Evolutionary conservation across 495 filamentous ascomycete genomes (phyloP), one percentile per base, ranked within the genome.

Genomic region (Hypoxylon cercidicola): DNA sequence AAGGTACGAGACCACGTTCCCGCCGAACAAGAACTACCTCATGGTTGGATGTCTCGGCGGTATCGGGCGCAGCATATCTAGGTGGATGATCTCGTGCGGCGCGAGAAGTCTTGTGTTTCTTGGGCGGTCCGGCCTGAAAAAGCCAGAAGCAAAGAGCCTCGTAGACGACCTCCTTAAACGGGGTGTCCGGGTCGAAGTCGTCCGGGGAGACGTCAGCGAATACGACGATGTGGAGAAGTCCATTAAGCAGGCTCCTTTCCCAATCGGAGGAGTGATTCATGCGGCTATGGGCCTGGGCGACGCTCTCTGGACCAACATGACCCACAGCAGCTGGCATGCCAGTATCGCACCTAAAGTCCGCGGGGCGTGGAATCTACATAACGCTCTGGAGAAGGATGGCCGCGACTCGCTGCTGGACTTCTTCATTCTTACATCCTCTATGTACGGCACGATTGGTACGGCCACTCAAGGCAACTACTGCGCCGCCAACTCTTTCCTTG

Each of bases 21-120:
- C 28, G 28, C 78, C 54, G 0, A 51, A 60, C 0, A 68, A 68
- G 44, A 50, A 11, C 48, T 89, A 89, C 60, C 57, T 90, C 8
- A 61, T 90, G 9, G 72, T 85, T 28, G 85, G 87, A 4, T 84
- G 87, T 32, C 78, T 87, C 0, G 85, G 87, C 3, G 88, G 87
- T 2, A 76, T 90, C 0, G 87, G 87, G n/a, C 75, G 81, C 23
- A 78, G 81, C 35, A 73, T 89, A 44, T 72, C 84, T 0, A 75
- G 65, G 7, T 88, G 84, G 85, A 80, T 90, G 77, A 79, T 80
- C 4, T 50, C 73, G 9, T 79, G 82, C 28, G 86, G 87, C 3
- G 88, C 87, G 6, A 73, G 71, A 30, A 74, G 82, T 62, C 70
- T 90, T 28, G 74, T 86, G 4, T 77, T 89, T 18, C 69, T 88